These are phyloP conservation scores for Chlamydomonas applanata DNA, from an alignment of 139 green algal genomes.

Conservation along the genomic window DNA sequence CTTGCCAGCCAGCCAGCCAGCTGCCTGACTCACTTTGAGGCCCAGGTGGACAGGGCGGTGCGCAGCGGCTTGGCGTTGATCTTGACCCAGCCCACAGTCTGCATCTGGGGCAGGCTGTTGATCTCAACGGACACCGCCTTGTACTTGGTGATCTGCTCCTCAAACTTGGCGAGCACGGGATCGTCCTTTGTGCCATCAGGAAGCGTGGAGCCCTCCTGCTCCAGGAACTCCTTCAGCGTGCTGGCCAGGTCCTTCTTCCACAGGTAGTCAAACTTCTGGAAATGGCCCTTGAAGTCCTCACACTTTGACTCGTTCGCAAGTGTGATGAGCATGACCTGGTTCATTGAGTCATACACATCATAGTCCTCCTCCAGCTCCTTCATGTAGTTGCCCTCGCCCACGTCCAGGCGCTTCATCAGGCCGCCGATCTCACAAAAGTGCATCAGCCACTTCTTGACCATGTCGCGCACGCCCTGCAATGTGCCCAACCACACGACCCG, in stretches of 20 bases:
- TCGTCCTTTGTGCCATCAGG: slow-evolving; percentile 64
- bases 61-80: slow-evolving; percentile 85
- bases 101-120: slow-evolving; percentile 49
- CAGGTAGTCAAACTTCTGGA: slow-evolving; percentile 74
- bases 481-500: not conserved
- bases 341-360: slow-evolving; percentile 68
- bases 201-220: slow-evolving; percentile 34
- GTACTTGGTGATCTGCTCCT: slow-evolving; percentile 63
- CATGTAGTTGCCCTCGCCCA: slow-evolving; percentile 81
- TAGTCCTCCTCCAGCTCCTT: slow-evolving; percentile 90
- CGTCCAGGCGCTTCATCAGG: slow-evolving; percentile 84
- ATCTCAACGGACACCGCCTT: slow-evolving; percentile 74
- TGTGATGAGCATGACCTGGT: slow-evolving; percentile 55
- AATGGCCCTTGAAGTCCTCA: slow-evolving; percentile 73
- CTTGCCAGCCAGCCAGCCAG: no score
- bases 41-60: slow-evolving; percentile 54
- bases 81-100: slow-evolving; percentile 74
- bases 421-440: slow-evolving; percentile 68
- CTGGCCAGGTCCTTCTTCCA: slow-evolving; percentile 74
- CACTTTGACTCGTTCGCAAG: slow-evolving; percentile 72
- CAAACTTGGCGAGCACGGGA: slow-evolving; percentile 75
- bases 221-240: slow-evolving; percentile 55
- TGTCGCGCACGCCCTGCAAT: slow-evolving; percentile 61
- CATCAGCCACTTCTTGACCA: slow-evolving; percentile 79
- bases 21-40: slow-evolving; percentile 50